Percentiles rank a stretch among this genome's conserved stretches.
phyloP scores from a whole-genome alignment of 1,139 yeast species.

The Yamadazyma epiphylla region DNA sequence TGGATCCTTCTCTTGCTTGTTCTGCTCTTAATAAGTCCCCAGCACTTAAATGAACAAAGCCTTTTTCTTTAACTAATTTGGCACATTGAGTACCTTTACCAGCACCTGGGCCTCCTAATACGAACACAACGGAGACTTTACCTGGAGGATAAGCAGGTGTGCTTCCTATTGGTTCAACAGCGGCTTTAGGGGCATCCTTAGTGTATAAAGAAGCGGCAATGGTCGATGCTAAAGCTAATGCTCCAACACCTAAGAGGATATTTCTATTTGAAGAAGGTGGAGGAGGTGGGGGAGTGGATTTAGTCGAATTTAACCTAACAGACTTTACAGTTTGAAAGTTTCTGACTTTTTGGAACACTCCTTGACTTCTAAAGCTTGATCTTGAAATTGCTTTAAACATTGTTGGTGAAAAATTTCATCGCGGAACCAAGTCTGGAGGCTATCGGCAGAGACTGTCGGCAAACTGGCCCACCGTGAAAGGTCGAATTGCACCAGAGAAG shows the following conservation, averaged over 20 bases:
- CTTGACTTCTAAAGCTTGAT: no score
- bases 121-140: slow-evolving; percentile 77
- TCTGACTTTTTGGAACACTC: slow-evolving; percentile 5
- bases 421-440: no score
- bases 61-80: slow-evolving; percentile 71
- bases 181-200: slow-evolving; percentile 43
- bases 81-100: slow-evolving; percentile 98
- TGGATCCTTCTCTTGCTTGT: slow-evolving; percentile 76
- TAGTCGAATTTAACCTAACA: slow-evolving; percentile 2
- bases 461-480: no score
- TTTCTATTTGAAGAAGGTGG: slow-evolving; percentile 17
- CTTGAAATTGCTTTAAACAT: no score
- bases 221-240: slow-evolving; percentile 46
- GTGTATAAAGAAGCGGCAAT: slow-evolving; percentile 40
- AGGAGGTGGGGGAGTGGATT: slow-evolving; percentile 15
- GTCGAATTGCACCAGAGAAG: no score
- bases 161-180: slow-evolving; percentile 35
- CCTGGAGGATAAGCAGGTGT: slow-evolving; percentile 53
- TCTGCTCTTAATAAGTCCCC: slow-evolving; percentile 94
- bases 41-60: slow-evolving; percentile 86
- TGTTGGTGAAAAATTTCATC: no score
- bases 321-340: neutral
- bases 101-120: slow-evolving; percentile 88
- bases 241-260: slow-evolving; percentile 30
- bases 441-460: no score